Base-by-base conservation (phyloP, 805 yeast species). In the Kuraishia capsulata region DNA sequence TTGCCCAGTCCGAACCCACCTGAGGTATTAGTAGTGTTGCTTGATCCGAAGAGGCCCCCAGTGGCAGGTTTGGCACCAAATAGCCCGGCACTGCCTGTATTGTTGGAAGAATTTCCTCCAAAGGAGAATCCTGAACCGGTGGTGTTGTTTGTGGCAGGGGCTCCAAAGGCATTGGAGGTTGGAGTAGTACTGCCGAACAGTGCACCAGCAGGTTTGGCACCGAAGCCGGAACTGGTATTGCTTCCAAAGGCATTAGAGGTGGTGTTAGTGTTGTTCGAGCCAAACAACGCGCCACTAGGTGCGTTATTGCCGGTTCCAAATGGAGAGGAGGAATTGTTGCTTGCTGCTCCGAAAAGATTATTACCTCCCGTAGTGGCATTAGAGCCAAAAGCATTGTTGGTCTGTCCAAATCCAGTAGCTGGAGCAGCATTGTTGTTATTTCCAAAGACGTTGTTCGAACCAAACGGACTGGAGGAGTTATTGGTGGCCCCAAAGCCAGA, bases 41-140 rank as follows among this genome's bases (percentile, higher is more conserved):
- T n/a, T n/a, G n/a, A n/a, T 13, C 45, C 46, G 30, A 72, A 73
- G 26, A 61, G 51, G 3, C 68, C 65, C 21, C 55, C 56, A 14
- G 46, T 42, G 39, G 42, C 54, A 19, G 49, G 50, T 18, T 56
- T 48, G 14, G 55, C 48, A 17, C 69, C 68, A 43, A 62, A 62
- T 20, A 62, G 47, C 13, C 64, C 50, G 2, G 57, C 40, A 24
- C 51, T 43, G 26, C 49, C 45, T 41, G 53, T 59, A 34, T 19
- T 10, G 39, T 13, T 20, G 3, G 36, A 14, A 6, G 40, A 5
- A 28, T 9, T 16, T 18, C 36, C 25, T 5, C 28, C 25, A 13
- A 21, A 19, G 13, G 35, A 19, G 14, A 32, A 20, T 17, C 25
- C 25, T 10, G 25, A 14, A 16, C 19, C 28, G 19, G 25, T 46